Conservation (phyloP, 2,329 filamentous ascomycete species). For the Pyrenophora tritici-repentis region DNA sequence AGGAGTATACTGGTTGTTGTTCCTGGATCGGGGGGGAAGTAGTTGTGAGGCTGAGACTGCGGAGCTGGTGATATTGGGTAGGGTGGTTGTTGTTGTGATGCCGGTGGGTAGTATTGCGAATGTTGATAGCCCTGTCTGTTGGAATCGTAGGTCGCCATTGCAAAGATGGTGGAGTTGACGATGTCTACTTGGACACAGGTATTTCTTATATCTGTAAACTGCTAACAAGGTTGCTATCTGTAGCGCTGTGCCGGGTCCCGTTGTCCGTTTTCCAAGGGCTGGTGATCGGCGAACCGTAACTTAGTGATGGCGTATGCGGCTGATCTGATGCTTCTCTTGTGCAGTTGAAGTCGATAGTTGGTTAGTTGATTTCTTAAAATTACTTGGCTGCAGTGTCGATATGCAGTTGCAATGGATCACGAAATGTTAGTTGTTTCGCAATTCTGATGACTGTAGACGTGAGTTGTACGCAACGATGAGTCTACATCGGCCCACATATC, state of each 20-base stretch:
- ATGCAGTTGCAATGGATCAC: not conserved
- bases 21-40: conserved; percentile 10
- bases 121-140: conserved; percentile 21
- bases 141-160: conserved; percentile 32
- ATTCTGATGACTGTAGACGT: not conserved
- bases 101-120: conserved; percentile 16
- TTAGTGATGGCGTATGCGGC: conserved; percentile 23
- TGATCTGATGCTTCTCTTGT: conserved; percentile 2
- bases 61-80: conserved; percentile 20
- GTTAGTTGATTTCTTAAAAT: not conserved
- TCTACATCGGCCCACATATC: conserved; percentile 10
- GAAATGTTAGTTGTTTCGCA: not conserved
- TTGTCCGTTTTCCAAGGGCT: conserved; percentile 8
- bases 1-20: conserved; percentile 16
- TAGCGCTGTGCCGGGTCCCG: not conserved
- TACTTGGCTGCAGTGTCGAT: not conserved
- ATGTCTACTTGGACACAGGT: not conserved
- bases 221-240: not conserved
- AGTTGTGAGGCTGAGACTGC: conserved; percentile 3
- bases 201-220: conserved; percentile 3
- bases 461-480: conserved; percentile 11
- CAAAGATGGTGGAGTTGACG: not conserved
- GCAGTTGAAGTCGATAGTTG: not conserved
- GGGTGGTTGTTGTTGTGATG: conserved; percentile 13
- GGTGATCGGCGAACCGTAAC: conserved; percentile 15